Conservation (phyloP, 106 monocot species). For the Dendrobium officinale region DNA sequence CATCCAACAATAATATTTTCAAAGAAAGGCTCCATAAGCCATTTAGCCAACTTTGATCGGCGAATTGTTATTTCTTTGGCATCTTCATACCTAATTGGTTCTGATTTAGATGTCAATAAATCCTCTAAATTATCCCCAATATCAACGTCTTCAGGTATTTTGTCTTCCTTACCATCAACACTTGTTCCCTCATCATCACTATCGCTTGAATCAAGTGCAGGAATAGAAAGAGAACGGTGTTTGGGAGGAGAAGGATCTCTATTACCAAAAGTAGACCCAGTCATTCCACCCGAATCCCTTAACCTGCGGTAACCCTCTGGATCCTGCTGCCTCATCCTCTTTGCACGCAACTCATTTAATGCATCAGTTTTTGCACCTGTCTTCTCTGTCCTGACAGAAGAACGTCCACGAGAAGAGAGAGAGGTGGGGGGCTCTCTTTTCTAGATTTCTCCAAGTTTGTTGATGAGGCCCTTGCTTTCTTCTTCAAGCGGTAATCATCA, state of each 20-base stretch:
- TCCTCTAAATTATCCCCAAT: slow-evolving; percentile 59
- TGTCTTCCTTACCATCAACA: slow-evolving; percentile 27
- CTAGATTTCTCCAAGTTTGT: slow-evolving; percentile 39
- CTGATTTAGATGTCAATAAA: slow-evolving; percentile 28
- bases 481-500: slow-evolving; percentile 63
- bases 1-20: slow-evolving; percentile 77
- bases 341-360: slow-evolving; percentile 64
- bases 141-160: slow-evolving; percentile 19
- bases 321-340: slow-evolving; percentile 74
- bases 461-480: slow-evolving; percentile 56
- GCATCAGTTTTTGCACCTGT: slow-evolving; percentile 54
- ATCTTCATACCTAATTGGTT: slow-evolving; percentile 61
- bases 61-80: slow-evolving; percentile 69
- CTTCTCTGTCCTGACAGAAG: slow-evolving; percentile 42
- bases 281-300: slow-evolving; percentile 22
- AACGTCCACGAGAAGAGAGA: slow-evolving; percentile 37
- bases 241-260: slow-evolving; percentile 41
- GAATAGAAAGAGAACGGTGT: slow-evolving; percentile 23
- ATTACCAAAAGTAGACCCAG: slow-evolving; percentile 1
- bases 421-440: slow-evolving; percentile 46
- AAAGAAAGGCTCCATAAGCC: slow-evolving; percentile 95
- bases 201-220: slow-evolving; percentile 42
- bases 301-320: slow-evolving; percentile 46
- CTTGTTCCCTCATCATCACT: slow-evolving; percentile 38
- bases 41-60: slow-evolving; percentile 78